Base-by-base conservation (phyloP, 345 rosid genomes). In the Camelina neglecta region DNA sequence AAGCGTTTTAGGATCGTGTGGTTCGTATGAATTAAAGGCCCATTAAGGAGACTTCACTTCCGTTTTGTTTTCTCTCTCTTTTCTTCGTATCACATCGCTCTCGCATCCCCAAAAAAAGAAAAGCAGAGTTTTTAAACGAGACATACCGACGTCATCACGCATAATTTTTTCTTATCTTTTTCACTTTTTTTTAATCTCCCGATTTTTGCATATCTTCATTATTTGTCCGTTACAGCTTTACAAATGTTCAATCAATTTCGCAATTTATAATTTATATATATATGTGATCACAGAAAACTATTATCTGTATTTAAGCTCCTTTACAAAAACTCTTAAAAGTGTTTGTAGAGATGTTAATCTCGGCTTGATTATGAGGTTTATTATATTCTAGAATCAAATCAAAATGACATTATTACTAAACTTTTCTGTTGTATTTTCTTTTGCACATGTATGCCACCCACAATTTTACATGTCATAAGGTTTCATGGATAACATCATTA, bases 151-250 rank as follows among this genome's bases (percentile, higher is more conserved):
- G 71, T 76, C 79, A 69, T 41, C 55, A 8, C 70, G 57, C 57
- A 31, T 44, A 8, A 23, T 29, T 50, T 23, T 39, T 50, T n/a
- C 38, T 65, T 41, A 18, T 50, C 56, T 26, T 66, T 41, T 16
- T 56, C 39, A 5, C 7, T 12, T 56, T 50, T 60, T 65, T 73
- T 18, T 18, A 18, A 18, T 18, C 65, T 54, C 64, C 18, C 18
- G 18, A 18, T 18, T 18, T 18, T 18, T 42, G 2, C 48, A 3
- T 10, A 15, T 31, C 64, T 68, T 75, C 41, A 45, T 62, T 41
- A 6, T 76, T 75, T 76, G 75, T 76, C 69, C 70, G 70, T 76
- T 76, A 67, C 56, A 38, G 62, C 79, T 60, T 75, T 75, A 7
- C 38, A 35, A 29, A 29, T 29, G 31, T 29, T 29, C 31, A 29